Percentiles rank a stretch among this genome's conserved stretches.
phyloP scores from a whole-genome alignment of 148 eudicot genomes.

The Polygonum aviculare region DNA sequence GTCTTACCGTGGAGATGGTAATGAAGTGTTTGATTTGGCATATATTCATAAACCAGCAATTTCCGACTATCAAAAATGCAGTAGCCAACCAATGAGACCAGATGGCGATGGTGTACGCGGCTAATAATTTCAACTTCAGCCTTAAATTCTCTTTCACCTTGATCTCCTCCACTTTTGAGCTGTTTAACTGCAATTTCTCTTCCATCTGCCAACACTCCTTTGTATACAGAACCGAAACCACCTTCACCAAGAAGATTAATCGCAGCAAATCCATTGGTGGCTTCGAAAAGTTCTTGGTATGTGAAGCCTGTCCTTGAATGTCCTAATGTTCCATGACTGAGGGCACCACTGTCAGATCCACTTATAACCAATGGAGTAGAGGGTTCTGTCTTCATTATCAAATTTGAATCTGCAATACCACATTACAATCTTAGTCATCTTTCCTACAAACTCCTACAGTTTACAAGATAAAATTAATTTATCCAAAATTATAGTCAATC shows the following conservation, averaged over 20 bases:
- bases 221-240: conserved; percentile 66
- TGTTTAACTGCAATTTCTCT: conserved; percentile 57
- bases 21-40: conserved; percentile 60
- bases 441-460: not conserved
- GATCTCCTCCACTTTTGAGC: conserved; percentile 53
- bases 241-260: conserved; percentile 66
- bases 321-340: conserved; percentile 37
- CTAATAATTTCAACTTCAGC: conserved; percentile 74
- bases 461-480: not conserved
- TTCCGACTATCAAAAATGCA: conserved; percentile 50
- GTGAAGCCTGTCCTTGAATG: conserved; percentile 54
- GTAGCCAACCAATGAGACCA: conserved; percentile 74
- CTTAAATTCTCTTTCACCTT: conserved; percentile 62
- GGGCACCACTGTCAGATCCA: conserved; percentile 23
- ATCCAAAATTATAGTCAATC: not conserved
- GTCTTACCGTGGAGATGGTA: conserved; percentile 66
- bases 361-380: conserved; percentile 28
- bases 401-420: conserved; percentile 26
- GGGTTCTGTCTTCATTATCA: conserved; percentile 30
- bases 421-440: not conserved
- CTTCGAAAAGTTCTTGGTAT: conserved; percentile 44
- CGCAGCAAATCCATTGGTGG: conserved; percentile 49
- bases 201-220: conserved; percentile 53
- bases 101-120: conserved; percentile 61
- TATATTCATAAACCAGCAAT: conserved; percentile 66